A percentile compares a stretch with the other conserved stretches of the same genome.
These are phyloP conservation scores for Ogataea allantospora DNA, from an alignment of 805 yeast species.

Conservation along the genomic window DNA sequence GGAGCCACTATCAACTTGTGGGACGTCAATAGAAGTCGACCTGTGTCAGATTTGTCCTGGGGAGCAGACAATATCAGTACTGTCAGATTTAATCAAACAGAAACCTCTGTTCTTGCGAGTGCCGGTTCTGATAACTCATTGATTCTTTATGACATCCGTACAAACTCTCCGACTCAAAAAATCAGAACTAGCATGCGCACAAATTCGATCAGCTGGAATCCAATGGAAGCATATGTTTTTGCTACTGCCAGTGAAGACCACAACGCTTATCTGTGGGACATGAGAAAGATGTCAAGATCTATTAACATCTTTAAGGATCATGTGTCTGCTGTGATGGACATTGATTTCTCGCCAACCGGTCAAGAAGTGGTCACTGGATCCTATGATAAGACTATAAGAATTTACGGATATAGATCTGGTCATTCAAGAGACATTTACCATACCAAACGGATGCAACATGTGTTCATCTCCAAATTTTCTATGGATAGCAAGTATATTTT, in stretches of 20 bases:
- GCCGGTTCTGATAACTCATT: slow-evolving; percentile 90
- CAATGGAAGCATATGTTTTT: slow-evolving; percentile 94
- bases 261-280: slow-evolving; percentile 91
- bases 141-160: slow-evolving; percentile 85
- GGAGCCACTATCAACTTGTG: slow-evolving; percentile 90
- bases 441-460: slow-evolving; percentile 96
- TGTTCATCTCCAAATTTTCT: slow-evolving; percentile 77
- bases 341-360: slow-evolving; percentile 96
- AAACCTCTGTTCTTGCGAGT: slow-evolving; percentile 83
- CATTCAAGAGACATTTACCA: slow-evolving; percentile 95
- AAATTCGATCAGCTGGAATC: slow-evolving; percentile 92
- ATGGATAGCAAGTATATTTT: slow-evolving; percentile 87
- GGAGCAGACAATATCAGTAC: slow-evolving; percentile 88
- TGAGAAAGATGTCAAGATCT: slow-evolving; percentile 85
- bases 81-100: slow-evolving; percentile 86
- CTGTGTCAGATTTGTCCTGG: slow-evolving; percentile 82
- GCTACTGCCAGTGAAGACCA: slow-evolving; percentile 94
- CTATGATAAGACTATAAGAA: slow-evolving; percentile 88
- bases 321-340: slow-evolving; percentile 91
- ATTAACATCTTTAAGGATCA: slow-evolving; percentile 90
- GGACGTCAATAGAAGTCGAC: slow-evolving; percentile 80
- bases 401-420: slow-evolving; percentile 68
- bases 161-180: slow-evolving; percentile 90
- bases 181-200: slow-evolving; percentile 79
- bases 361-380: slow-evolving; percentile 94